Conservation (phyloP, 441 rosid genomes). For the Pelargonium citronellum region DNA sequence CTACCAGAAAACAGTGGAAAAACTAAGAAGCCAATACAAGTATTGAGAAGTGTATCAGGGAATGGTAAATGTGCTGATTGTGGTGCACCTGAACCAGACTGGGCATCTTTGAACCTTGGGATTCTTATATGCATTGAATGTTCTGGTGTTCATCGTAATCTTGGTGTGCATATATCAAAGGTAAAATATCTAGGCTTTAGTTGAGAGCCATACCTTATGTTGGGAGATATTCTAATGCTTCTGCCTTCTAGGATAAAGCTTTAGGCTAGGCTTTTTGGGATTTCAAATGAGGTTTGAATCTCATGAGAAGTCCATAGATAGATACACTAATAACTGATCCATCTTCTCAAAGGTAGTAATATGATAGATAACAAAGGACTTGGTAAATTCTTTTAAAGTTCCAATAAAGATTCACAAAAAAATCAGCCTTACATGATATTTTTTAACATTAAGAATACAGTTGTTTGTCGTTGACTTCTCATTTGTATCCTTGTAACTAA, state of each 20-base stretch:
- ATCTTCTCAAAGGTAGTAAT: background rate
- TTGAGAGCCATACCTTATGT: slow-evolving; percentile 2
- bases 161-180: slow-evolving; percentile 98
- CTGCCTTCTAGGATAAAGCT: background rate
- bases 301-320: background rate
- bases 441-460: too few species aligned
- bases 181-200: slow-evolving; percentile 28
- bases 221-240: slow-evolving; percentile 7
- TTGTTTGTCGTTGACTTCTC: too few species aligned
- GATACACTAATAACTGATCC: background rate
- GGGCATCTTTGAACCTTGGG: slow-evolving; percentile 97
- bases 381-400: background rate
- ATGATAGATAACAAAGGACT: background rate
- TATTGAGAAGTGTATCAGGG: slow-evolving; percentile 71
- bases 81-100: slow-evolving; percentile 96
- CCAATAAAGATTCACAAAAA: background rate
- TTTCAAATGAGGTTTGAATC: background rate
- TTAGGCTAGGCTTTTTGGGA: background rate
- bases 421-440: too few species aligned
- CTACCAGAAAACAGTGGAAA: slow-evolving; percentile 58
- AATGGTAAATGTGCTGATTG: slow-evolving; percentile 99
- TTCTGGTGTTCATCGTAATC: slow-evolving; percentile 98
- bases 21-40: slow-evolving; percentile 89
- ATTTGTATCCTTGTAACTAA: too few species aligned
- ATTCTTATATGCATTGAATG: slow-evolving; percentile 97